Conservation (phyloP, 345 rosid species). For the Balakata baccata region DNA sequence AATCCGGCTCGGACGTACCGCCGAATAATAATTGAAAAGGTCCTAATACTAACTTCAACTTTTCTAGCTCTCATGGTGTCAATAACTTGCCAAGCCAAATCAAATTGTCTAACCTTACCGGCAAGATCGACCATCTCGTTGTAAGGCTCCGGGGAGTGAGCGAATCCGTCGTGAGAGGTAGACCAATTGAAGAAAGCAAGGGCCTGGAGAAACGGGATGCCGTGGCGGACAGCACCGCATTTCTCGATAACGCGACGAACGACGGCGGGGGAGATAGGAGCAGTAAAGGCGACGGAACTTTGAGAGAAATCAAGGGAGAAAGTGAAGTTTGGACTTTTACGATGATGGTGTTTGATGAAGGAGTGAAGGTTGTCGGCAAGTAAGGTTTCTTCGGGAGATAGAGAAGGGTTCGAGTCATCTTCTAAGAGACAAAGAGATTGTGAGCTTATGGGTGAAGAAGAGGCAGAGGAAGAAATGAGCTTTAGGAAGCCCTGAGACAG, state of each 20-base stretch:
- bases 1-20: constrained; percentile 88
- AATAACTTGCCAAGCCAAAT: constrained; percentile 70
- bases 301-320: constrained; percentile 61
- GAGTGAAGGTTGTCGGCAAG: constrained; percentile 53
- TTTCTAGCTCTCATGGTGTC: constrained; percentile 64
- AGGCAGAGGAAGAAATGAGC: constrained; percentile 18
- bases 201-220: constrained; percentile 67
- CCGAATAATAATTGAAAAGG: constrained; percentile 69
- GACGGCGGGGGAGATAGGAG: constrained; percentile 42
- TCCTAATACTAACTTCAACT: constrained; percentile 46
- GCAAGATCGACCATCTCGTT: constrained; percentile 79
- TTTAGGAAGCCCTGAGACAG: constrained; percentile 24
- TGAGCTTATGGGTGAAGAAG: constrained; percentile 25
- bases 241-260: constrained; percentile 56
- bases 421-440: constrained; percentile 13
- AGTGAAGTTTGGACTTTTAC: constrained; percentile 45
- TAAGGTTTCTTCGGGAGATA: constrained; percentile 48
- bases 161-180: constrained; percentile 34
- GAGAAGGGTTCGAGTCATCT: constrained; percentile 17
- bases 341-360: constrained; percentile 74
- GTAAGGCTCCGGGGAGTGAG: constrained; percentile 57
- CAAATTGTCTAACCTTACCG: constrained; percentile 77
- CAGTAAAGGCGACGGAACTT: constrained; percentile 24
- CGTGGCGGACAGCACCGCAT: constrained; percentile 67
- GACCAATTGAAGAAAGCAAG: constrained; percentile 91